Evolutionary conservation across 2,329 filamentous ascomycete species (phyloP).

Genomic region (Blastomyces silverae): DNA sequence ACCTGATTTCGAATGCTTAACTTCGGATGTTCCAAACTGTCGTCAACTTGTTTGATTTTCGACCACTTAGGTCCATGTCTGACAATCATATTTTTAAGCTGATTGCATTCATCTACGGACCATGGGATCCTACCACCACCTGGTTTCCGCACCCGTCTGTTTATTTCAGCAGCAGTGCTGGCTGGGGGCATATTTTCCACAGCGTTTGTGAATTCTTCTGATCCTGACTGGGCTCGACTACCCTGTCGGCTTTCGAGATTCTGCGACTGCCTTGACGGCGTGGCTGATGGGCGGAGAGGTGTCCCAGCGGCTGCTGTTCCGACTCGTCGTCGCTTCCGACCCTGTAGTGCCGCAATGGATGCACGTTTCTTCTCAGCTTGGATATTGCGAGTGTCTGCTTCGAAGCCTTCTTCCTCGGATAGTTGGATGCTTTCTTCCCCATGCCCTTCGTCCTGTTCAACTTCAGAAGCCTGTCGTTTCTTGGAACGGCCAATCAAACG

Average conservation of each 20-base stretch:
- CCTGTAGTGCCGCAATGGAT: not conserved
- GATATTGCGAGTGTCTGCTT: slow-evolving; percentile 30
- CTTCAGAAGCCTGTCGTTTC: slow-evolving; percentile 16
- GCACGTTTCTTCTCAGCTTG: not conserved
- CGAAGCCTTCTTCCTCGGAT: slow-evolving; percentile 25
- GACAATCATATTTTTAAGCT: slow-evolving; percentile 47
- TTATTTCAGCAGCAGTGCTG: not conserved
- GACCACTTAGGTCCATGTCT: slow-evolving; percentile 44
- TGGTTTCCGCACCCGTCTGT: slow-evolving; percentile 2
- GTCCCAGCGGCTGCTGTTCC: not conserved
- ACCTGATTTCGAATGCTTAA: slow-evolving; percentile 44
- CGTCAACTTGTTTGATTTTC: slow-evolving; percentile 36
- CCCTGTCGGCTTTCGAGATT: not conserved
- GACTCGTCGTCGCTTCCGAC: slow-evolving; percentile 7
- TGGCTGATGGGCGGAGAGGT: not conserved
- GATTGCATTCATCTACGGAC: slow-evolving; percentile 36
- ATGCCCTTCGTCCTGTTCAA: slow-evolving; percentile 18
- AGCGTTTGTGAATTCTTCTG: not conserved
- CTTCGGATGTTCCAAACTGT: slow-evolving; percentile 27
- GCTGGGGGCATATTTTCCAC: not conserved
- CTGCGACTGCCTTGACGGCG: not conserved
- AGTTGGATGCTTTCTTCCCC: slow-evolving; percentile 7
- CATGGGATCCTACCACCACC: slow-evolving; percentile 25
- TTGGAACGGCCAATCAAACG: slow-evolving; percentile 18
- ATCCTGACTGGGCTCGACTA: not conserved